These are phyloP conservation scores for Brettanomyces anomalus DNA, from an alignment of 805 yeast genomes.

Conservation along the genomic window DNA sequence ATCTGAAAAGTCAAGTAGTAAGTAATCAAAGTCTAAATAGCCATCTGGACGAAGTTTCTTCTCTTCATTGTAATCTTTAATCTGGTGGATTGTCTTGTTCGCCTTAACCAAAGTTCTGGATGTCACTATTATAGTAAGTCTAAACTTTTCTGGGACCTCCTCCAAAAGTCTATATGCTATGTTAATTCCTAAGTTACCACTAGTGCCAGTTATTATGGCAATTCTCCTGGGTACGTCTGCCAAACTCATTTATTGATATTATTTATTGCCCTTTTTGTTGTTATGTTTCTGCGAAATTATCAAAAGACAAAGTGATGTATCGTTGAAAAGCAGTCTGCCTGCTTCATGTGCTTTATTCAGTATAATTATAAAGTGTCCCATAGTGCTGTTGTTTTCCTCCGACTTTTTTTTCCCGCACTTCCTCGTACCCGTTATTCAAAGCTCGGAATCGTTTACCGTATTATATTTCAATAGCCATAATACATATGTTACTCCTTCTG, in stretches of 20 bases:
- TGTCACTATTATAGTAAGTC: conserved; percentile 77
- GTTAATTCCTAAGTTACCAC: conserved; percentile 72
- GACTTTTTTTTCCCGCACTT: too few relatives aligned
- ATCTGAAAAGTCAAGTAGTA: conserved; percentile 80
- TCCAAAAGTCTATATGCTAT: conserved; percentile 75
- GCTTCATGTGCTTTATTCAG: too few relatives aligned
- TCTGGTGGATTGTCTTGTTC: conserved; percentile 56
- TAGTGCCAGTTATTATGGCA: conserved; percentile 30
- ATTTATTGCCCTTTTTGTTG: too few relatives aligned
- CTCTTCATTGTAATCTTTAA: conserved; percentile 35
- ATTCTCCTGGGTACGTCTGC: conserved; percentile 10
- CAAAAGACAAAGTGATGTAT: too few relatives aligned
- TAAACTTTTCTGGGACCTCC: conserved; percentile 39
- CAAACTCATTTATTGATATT: not conserved
- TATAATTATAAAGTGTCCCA: too few relatives aligned
- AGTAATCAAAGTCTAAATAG: conserved; percentile 73
- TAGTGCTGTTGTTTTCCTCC: too few relatives aligned
- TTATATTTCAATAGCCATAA: too few relatives aligned
- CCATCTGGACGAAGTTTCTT: conserved; percentile 34
- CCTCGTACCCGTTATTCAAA: too few relatives aligned
- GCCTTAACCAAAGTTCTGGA: conserved; percentile 84
- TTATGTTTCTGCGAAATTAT: too few relatives aligned
- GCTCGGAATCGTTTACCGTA: too few relatives aligned
- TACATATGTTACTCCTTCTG: too few relatives aligned
- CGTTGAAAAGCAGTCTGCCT: too few relatives aligned